Conservation (phyloP, 805 yeast genomes). For the Lipomyces sp. region DNA sequence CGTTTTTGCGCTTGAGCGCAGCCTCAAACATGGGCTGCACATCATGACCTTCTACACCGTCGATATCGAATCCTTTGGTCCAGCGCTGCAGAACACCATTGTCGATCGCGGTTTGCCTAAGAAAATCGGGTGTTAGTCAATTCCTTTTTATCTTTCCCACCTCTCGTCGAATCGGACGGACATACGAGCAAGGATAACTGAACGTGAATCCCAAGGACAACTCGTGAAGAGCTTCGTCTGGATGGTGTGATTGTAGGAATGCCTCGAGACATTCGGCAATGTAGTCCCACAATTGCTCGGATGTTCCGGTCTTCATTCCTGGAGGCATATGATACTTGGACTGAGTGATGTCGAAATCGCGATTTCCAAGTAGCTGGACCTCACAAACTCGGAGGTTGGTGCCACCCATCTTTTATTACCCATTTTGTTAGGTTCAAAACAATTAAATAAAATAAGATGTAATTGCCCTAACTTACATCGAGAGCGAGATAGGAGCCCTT, state of each 20-base stretch:
- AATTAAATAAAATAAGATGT: no score
- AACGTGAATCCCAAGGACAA: conserved; percentile 93
- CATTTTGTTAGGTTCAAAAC: background rate
- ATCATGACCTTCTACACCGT: conserved; percentile 90
- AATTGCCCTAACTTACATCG: conserved; percentile 50
- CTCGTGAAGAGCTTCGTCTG: conserved; percentile 56
- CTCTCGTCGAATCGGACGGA: background rate
- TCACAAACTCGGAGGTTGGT: conserved; percentile 93
- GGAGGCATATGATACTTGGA: conserved; percentile 76
- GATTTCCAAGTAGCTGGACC: conserved; percentile 80
- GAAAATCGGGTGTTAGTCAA: no score
- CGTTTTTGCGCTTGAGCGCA: conserved; percentile 64
- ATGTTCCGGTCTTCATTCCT: conserved; percentile 74
- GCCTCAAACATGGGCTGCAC: conserved; percentile 89
- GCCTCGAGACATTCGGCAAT: conserved; percentile 79
- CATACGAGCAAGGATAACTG: conserved; percentile 67
- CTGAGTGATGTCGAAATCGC: conserved; percentile 83
- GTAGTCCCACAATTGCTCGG: conserved; percentile 79
- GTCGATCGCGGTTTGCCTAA: conserved; percentile 72
- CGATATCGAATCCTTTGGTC: conserved; percentile 97
- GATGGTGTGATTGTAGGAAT: conserved; percentile 75
- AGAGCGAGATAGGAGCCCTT: conserved; percentile 89
- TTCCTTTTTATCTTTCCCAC: no score
- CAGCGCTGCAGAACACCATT: conserved; percentile 89
- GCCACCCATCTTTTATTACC: conserved; percentile 69